Evolutionary conservation across 345 rosid species (phyloP).

Genomic region (Populus deltoides): DNA sequence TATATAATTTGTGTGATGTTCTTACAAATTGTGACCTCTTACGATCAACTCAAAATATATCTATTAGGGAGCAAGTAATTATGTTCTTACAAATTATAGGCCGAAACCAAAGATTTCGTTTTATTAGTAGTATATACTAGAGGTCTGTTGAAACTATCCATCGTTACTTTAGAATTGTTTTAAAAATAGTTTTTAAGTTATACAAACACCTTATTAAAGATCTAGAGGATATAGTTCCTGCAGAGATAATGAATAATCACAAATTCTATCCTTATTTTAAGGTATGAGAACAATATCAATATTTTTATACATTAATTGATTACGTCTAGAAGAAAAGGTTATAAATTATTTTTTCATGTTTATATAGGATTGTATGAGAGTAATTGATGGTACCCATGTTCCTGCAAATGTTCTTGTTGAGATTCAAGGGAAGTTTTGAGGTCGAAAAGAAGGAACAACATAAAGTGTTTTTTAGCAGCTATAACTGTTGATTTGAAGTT

Average conservation of each 20-base stretch:
- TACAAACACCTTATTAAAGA: background rate
- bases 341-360: background rate
- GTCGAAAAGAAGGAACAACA: no score
- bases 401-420: no score
- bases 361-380: background rate
- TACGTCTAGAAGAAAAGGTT: background rate
- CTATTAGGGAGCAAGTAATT: background rate
- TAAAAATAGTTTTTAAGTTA: background rate
- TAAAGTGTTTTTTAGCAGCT: no score
- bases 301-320: background rate
- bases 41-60: background rate
- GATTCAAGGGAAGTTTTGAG: no score
- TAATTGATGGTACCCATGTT: no score
- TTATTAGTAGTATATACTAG: background rate
- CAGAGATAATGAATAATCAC: background rate
- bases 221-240: background rate
- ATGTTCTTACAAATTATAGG: background rate
- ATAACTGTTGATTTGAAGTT: no score
- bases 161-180: background rate
- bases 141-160: background rate
- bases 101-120: background rate
- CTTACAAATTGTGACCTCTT: background rate
- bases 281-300: background rate
- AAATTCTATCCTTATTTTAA: conserved; percentile 4
- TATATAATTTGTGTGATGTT: background rate